Conservation (phyloP, 345 rosid species). For the Gossypium ekmanianum region DNA sequence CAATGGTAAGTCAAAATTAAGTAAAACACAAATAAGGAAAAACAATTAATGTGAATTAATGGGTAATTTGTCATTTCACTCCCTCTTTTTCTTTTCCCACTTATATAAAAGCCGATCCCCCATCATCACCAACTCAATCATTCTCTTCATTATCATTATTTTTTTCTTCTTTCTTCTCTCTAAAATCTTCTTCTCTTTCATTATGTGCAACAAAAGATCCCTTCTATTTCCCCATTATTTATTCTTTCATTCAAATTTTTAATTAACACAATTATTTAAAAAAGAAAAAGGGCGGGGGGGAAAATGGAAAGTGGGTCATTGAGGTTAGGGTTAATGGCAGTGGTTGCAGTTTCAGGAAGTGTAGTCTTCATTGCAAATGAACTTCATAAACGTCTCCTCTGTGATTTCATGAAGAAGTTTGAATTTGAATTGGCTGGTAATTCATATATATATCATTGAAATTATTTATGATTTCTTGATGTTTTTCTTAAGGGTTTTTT, state of each 20-base stretch:
- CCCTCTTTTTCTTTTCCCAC: neutral
- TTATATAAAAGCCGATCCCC: neutral
- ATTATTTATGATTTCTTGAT: neutral
- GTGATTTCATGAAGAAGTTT: conserved; percentile 59
- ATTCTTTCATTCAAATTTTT: neutral
- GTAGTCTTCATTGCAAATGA: conserved; percentile 62
- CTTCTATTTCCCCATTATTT: neutral
- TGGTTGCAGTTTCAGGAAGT: conserved; percentile 80
- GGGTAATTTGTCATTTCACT: neutral
- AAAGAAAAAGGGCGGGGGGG: neutral
- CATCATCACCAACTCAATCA: neutral
- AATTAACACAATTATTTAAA: neutral
- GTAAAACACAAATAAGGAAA: neutral
- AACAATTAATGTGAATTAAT: neutral
- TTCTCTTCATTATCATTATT: neutral
- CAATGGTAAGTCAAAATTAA: neutral
- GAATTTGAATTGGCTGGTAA: conserved; percentile 53
- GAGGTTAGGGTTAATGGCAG: conserved; percentile 61
- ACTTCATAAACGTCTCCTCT: conserved; percentile 62
- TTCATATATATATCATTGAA: neutral
- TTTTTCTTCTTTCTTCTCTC: neutral
- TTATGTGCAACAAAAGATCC: neutral
- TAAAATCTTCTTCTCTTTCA: neutral
- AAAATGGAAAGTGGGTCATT: conserved; percentile 19
- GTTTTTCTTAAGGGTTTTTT: neutral